A percentile compares a stretch with the other conserved stretches of the same genome.
Conservation (phyloP, 352 stramenopile species). For the Pythium inflatum region DNA sequence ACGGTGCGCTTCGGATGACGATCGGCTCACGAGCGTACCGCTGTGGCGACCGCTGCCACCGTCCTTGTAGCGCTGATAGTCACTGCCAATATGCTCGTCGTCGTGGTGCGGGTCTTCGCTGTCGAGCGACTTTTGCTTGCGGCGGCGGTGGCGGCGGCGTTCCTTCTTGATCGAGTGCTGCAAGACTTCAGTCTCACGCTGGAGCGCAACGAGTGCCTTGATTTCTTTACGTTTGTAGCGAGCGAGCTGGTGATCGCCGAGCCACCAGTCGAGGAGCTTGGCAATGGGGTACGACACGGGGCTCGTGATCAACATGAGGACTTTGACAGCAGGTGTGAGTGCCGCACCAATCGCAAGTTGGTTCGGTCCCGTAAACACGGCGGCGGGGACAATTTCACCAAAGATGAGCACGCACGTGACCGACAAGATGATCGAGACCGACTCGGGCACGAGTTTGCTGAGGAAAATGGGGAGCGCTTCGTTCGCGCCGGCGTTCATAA, state of each 20-base stretch:
- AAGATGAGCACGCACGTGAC: slow-evolving; percentile 96
- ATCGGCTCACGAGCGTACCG: neutral
- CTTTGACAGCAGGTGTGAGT: slow-evolving; percentile 84
- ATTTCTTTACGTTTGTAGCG: slow-evolving; percentile 92
- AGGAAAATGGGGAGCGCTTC: slow-evolving; percentile 95
- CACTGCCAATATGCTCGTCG: slow-evolving; percentile 1
- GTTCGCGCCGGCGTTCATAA: slow-evolving; percentile 94
- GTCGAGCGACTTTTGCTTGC: slow-evolving; percentile 10
- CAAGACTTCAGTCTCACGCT: slow-evolving; percentile 57
- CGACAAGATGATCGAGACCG: slow-evolving; percentile 93
- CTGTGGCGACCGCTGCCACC: neutral
- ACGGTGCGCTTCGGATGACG: neutral
- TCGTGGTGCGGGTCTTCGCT: neutral
- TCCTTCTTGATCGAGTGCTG: slow-evolving; percentile 38
- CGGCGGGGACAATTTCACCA: slow-evolving; percentile 96
- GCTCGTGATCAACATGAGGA: slow-evolving; percentile 85
- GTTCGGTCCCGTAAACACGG: slow-evolving; percentile 94
- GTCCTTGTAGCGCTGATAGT: slow-evolving; percentile 13
- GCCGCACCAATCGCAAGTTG: slow-evolving; percentile 89
- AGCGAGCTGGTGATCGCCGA: slow-evolving; percentile 79
- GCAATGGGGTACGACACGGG: slow-evolving; percentile 93
- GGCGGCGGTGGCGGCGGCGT: slow-evolving; percentile 14
- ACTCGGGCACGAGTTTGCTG: slow-evolving; percentile 85
- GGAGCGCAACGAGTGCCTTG: slow-evolving; percentile 84
- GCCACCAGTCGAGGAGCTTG: slow-evolving; percentile 85